Evolutionary conservation across 2,329 filamentous ascomycete species (phyloP), one percentile per base, ranked within the genome.

Genomic region (Cercospora beticola): DNA sequence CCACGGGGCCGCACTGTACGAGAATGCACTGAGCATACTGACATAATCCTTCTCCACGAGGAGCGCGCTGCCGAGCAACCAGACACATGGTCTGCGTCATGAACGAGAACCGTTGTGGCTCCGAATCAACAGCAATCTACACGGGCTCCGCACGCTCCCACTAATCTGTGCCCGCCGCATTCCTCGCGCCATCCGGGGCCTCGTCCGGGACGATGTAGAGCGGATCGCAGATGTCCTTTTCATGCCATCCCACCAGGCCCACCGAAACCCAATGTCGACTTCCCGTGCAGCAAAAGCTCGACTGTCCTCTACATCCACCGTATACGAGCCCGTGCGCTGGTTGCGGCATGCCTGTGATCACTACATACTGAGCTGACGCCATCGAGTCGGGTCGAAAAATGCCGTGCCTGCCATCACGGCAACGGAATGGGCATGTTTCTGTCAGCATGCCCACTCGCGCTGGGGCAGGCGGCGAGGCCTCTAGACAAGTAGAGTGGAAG

Each of bases 81-180:
- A 57, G 54, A 60, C 28, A 62, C 54, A 68, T 65, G 62, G 63
- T 57, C 66, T 68, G 66, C 66, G 62, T 68, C 66, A 65, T 64
- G 60, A 12, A 62, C 33, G 60, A 62, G 60, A 18, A 31, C 43
- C 43, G 43, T 43, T 30, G 40, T 31, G 60, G 36, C 60, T 52
- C 58, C 58, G 40, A n/a, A 23, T 26, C 10, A 5, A 21, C 58
- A 46, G 31, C 40, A 61, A 61, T 61, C 58, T 46, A 61, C 21
- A 28, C 49, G 4, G 12, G 12, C 21, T 56, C 49, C 21, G 21
- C 49, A 30, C 12, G 4, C 6, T 7, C 23, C 4, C 21, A 23
- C 4, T 49, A 9, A 18, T 21, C 10, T 23, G 46, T 49, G 18
- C 46, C 46, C 46, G 46, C 46, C n/a, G 46, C 46, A 16, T 49